These are phyloP conservation scores for Pilatotrama ljubarskyi DNA, from an alignment of 768 basidiomycete species.

Conservation along the genomic window DNA sequence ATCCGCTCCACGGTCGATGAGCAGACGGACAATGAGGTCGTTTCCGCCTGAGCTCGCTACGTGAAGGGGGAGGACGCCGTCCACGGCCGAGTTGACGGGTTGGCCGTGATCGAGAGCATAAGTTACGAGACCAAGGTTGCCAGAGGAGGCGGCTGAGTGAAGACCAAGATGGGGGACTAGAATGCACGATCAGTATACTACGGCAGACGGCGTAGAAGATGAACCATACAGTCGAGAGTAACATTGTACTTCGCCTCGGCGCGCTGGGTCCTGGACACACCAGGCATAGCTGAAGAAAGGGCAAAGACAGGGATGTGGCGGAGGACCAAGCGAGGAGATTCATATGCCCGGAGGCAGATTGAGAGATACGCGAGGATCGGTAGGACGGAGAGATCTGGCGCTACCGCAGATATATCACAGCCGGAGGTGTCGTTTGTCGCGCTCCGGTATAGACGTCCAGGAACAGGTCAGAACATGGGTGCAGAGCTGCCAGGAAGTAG, in stretches of 20 bases:
- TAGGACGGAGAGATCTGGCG: constrained; percentile 12
- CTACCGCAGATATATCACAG: constrained; percentile 8
- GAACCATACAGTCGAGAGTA: constrained; percentile 48
- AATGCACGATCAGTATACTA: not conserved
- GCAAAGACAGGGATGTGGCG: not conserved
- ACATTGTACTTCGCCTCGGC: constrained; percentile 55
- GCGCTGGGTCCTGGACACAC: constrained; percentile 38
- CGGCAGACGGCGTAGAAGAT: not conserved
- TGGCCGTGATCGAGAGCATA: constrained; percentile 94
- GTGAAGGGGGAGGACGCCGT: constrained; percentile 96
- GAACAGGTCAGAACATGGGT: not conserved
- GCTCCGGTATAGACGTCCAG: not conserved
- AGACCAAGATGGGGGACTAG: constrained; percentile 75
- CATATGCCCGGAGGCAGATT: constrained; percentile 4
- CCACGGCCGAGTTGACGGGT: constrained; percentile 93
- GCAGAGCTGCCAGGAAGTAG: not conserved
- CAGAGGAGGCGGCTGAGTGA: constrained; percentile 76
- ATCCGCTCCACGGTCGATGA: constrained; percentile 95
- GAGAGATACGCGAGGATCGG: constrained; percentile 15
- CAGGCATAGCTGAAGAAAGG: constrained; percentile 34
- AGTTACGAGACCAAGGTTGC: constrained; percentile 90
- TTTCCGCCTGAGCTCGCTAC: constrained; percentile 92
- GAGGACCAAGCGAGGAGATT: constrained; percentile 1
- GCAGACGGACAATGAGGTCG: constrained; percentile 80
- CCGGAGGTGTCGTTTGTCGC: constrained; percentile 1